Base-by-base conservation (phyloP, 768 basidiomycete species). In the Guyanaporus albipodus region DNA sequence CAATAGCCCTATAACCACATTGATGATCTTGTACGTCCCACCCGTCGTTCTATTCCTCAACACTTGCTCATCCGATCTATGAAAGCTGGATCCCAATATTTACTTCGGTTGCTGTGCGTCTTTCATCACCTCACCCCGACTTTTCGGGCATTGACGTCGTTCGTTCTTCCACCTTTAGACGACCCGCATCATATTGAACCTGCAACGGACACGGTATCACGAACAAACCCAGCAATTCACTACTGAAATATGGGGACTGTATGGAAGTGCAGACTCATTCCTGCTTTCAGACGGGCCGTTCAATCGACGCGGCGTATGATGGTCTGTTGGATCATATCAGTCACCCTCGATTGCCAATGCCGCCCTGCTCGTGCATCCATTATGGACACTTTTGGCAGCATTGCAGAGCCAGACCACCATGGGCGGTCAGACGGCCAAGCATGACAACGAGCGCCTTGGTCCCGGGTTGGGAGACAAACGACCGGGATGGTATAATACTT, bases 31-130 rank as follows among this genome's bases (percentile, higher is more conserved):
- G 58, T 59, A 29, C 31, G 58, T 51, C 6, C 6, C 10, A 2
- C 8, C 22, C 0, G 4, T 4, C 12, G n/a, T 29, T 19, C 32
- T 34, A 1, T 29, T 15, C 3, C 15, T 6, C 1, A 12, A 28
- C 11, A 10, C 14, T 18, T 44, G 4, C 38, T 59, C 28, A 54
- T 18, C 1, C 15, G 31, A 3, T 27, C 12, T 0, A 8, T 17
- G 19, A 52, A 23, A 58, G 60, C 29, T 61, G 56, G 49, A 34
- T 63, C n/a, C 55, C 61, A 3, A 38, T 50, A 44, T 27, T 46
- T 4, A 34, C 29, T 22, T 60, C 50, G 10, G 14, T 63, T 19
- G 49, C 50, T 3, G 60, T 61, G 32, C 18, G 61, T 55, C 2
- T 21, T 14, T 10, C 15, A 15, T 33, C 23, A 17, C 38, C 36